A percentile compares a stretch with the other conserved stretches of the same genome.
Conservation (phyloP, 768 basidiomycete genomes). For the Suillus decipiens region DNA sequence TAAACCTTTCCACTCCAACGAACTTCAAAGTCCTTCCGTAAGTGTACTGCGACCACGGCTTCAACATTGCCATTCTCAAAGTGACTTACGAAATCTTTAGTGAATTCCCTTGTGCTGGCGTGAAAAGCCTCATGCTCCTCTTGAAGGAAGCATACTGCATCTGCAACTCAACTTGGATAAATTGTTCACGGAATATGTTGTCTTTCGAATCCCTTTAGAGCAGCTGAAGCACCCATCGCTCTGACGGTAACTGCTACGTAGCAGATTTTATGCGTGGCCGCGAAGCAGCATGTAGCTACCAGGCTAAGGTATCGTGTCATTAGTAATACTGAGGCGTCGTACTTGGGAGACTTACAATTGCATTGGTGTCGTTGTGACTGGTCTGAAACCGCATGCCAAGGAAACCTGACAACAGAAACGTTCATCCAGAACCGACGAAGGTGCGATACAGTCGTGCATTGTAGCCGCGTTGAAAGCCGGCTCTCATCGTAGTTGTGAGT, state of each 20-base stretch:
- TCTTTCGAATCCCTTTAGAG: constrained; percentile 19
- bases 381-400: constrained; percentile 52
- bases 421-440: constrained; percentile 58
- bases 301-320: constrained; percentile 43
- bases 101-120: constrained; percentile 36
- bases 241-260: constrained; percentile 62
- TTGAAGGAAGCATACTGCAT: constrained; percentile 69
- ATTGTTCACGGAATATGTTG: constrained; percentile 54
- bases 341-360: constrained; percentile 45
- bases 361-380: constrained; percentile 45
- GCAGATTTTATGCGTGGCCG: constrained; percentile 54
- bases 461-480: constrained; percentile 82
- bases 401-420: constrained; percentile 63
- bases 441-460: constrained; percentile 76
- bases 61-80: constrained; percentile 3
- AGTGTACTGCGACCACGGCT: constrained; percentile 39
- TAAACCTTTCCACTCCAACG: constrained; percentile 56
- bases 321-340: neutral
- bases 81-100: constrained; percentile 49
- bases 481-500: constrained; percentile 58
- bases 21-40: constrained; percentile 51
- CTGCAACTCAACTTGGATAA: constrained; percentile 58
- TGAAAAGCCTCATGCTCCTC: constrained; percentile 51
- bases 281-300: constrained; percentile 71
- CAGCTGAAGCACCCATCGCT: constrained; percentile 53